These are phyloP conservation scores for Isoetes engelmannii DNA, from an alignment of 83 land plant species.

Conservation along the genomic window DNA sequence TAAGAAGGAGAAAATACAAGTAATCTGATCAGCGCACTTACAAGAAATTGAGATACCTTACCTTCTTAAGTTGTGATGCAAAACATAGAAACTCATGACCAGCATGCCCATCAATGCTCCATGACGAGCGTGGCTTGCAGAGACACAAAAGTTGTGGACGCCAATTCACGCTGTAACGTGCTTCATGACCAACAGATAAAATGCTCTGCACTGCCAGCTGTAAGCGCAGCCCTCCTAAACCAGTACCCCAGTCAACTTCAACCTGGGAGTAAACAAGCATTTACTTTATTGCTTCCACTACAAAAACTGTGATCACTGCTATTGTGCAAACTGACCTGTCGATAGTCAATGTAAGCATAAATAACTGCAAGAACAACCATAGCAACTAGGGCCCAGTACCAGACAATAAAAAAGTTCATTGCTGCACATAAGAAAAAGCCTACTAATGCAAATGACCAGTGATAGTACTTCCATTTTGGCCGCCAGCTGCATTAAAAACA, in stretches of 20 bases:
- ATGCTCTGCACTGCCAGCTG: constrained; percentile 30
- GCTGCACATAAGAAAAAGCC: constrained; percentile 24
- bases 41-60: neutral
- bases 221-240: constrained; percentile 27
- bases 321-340: constrained; percentile 16
- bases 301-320: neutral
- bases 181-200: constrained; percentile 31
- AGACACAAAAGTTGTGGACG: constrained; percentile 33
- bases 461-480: constrained; percentile 34
- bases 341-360: constrained; percentile 28
- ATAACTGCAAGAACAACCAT: constrained; percentile 18
- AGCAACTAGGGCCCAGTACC: constrained; percentile 36
- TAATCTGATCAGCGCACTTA: neutral
- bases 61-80: constrained; percentile 37
- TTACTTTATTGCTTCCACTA: neutral
- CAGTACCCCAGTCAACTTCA: constrained; percentile 38
- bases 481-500: constrained; percentile 21
- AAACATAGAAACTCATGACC: constrained; percentile 26
- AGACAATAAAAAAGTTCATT: constrained; percentile 29
- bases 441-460: constrained; percentile 27
- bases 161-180: constrained; percentile 35
- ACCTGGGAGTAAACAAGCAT: constrained; percentile 13
- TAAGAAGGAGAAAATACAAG: too few species aligned
- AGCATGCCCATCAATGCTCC: constrained; percentile 23
- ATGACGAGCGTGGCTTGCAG: constrained; percentile 27